Percentiles rank a stretch among this genome's conserved stretches.
These are phyloP conservation scores for Puccinia novopanici DNA, from an alignment of 1,284 basidiomycete genomes.

Conservation along the genomic window DNA sequence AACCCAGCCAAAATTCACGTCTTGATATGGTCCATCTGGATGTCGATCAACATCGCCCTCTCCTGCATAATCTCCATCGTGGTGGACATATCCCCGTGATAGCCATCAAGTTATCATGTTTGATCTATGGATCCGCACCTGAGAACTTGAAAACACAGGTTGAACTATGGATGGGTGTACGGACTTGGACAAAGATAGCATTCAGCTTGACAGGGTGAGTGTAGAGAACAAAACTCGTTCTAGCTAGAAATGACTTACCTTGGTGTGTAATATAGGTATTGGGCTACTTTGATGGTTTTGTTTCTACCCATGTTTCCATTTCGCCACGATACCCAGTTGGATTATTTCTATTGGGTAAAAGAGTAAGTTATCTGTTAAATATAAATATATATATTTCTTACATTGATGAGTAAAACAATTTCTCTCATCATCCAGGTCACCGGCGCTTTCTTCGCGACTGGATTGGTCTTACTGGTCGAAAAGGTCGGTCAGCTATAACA, in stretches of 20 bases:
- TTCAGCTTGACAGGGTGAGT: conserved; percentile 42
- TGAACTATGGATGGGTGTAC: conserved; percentile 46
- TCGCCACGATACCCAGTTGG: neutral
- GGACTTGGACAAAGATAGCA: conserved; percentile 40
- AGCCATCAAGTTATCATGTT: conserved; percentile 24
- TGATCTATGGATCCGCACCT: conserved; percentile 45
- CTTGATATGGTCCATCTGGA: conserved; percentile 40
- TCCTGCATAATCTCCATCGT: conserved; percentile 40
- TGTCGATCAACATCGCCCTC: conserved; percentile 17
- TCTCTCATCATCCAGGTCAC: conserved; percentile 23
- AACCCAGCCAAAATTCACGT: conserved; percentile 11
- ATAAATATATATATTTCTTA: neutral
- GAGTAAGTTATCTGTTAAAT: neutral
- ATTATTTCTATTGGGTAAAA: conserved; percentile 29
- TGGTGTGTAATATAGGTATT: conserved; percentile 21
- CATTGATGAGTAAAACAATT: neutral
- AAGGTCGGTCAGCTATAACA: conserved; percentile 60
- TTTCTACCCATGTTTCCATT: conserved; percentile 40
- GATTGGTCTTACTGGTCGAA: conserved; percentile 69
- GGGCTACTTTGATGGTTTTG: conserved; percentile 30
- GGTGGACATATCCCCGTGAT: conserved; percentile 42
- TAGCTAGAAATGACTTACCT: neutral
- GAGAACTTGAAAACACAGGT: conserved; percentile 50
- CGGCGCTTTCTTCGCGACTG: conserved; percentile 67
- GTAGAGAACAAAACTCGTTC: neutral